Evolutionary conservation across 1,284 basidiomycete genomes (phyloP).

Genomic region (Ustilago shanxiensis): DNA sequence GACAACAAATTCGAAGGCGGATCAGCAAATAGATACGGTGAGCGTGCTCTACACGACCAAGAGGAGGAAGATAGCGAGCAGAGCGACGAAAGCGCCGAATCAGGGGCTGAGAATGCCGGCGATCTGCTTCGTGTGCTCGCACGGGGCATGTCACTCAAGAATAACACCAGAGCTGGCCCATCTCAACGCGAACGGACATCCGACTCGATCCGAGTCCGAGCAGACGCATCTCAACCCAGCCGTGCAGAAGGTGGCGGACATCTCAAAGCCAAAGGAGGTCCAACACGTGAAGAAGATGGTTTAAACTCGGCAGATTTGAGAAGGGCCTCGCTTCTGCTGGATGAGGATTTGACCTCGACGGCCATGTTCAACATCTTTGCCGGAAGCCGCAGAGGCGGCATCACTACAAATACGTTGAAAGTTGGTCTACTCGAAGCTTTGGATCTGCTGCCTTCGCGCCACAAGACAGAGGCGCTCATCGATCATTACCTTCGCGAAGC

Average conservation of each 20-base stretch:
- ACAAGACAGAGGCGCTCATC: slow-evolving; percentile 40
- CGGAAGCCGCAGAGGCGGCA: neutral
- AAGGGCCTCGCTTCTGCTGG: neutral
- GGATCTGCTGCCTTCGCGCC: slow-evolving; percentile 28
- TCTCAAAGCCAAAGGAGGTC: neutral
- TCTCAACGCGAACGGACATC: slow-evolving; percentile 1
- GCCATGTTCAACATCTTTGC: slow-evolving; percentile 26
- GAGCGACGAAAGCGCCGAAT: slow-evolving; percentile 40
- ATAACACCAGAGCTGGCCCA: slow-evolving; percentile 1
- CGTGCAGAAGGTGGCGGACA: neutral
- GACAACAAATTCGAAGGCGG: neutral
- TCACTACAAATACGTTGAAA: neutral
- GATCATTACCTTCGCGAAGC: slow-evolving; percentile 42
- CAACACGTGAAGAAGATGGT: neutral
- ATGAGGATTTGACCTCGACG: slow-evolving; percentile 16
- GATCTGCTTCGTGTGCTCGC: slow-evolving; percentile 39
- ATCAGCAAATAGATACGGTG: neutral
- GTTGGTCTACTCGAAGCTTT: slow-evolving; percentile 20
- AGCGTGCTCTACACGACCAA: slow-evolving; percentile 2
- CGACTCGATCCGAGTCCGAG: neutral
- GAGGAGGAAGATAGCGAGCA: slow-evolving; percentile 35
- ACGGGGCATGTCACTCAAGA: slow-evolving; percentile 26
- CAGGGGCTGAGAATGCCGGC: slow-evolving; percentile 35
- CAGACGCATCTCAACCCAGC: neutral
- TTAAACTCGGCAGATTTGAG: neutral